Conservation (phyloP, 2,329 filamentous ascomycete genomes). For the Aspergillus texensis region DNA sequence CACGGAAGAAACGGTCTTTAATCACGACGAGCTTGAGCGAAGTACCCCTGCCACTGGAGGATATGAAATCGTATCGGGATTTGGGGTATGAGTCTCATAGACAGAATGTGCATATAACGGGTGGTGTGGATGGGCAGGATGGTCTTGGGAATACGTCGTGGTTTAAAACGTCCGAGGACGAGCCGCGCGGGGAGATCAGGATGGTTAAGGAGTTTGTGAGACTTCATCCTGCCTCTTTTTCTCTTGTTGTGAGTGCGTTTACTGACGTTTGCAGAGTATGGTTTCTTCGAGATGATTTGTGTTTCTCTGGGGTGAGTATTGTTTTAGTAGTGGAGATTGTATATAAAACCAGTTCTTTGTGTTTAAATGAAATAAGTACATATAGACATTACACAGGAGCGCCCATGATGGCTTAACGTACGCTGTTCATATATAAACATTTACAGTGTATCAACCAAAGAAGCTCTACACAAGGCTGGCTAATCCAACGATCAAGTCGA, state of each 20-base stretch:
- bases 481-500: no score
- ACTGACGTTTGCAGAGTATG: background rate
- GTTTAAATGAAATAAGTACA: no score
- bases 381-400: no score
- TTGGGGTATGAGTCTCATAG: background rate
- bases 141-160: background rate
- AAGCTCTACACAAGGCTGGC: no score
- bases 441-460: no score
- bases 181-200: background rate
- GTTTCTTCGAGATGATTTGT: background rate
- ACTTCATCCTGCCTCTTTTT: background rate
- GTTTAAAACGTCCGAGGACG: background rate
- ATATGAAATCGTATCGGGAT: background rate
- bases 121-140: background rate
- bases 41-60: background rate
- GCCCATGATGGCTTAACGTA: no score
- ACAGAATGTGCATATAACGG: background rate
- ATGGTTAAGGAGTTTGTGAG: constrained; percentile 4
- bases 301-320: background rate
- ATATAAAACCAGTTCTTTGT: background rate
- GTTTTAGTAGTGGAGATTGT: background rate
- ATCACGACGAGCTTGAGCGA: background rate
- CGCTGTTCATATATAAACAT: no score
- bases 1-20: background rate
- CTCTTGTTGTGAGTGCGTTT: background rate